Percentiles rank a stretch among this genome's conserved stretches.
phyloP scores from a whole-genome alignment of 176 grass and related monocot species.

The Carex kokanica region DNA sequence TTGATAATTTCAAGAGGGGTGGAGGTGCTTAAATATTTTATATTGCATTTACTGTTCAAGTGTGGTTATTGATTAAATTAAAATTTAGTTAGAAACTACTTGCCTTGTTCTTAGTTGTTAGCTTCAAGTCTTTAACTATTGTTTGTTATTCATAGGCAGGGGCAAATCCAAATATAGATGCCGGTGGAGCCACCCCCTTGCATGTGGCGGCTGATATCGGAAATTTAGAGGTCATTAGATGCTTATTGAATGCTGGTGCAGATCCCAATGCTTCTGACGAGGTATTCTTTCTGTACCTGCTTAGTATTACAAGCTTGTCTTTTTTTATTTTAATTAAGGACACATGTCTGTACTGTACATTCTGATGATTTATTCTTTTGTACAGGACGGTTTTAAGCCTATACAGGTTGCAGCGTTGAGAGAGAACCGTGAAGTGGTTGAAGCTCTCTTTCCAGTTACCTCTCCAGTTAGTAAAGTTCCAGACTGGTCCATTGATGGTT shows the following conservation, averaged over 20 bases:
- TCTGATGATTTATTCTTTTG: neutral
- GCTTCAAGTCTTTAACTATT: conserved; percentile 13
- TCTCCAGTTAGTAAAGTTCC: conserved; percentile 57
- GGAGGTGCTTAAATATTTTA: conserved; percentile 12
- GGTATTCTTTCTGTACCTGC: conserved; percentile 35
- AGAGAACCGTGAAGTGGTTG: conserved; percentile 56
- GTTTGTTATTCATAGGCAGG: conserved; percentile 47
- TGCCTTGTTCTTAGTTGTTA: neutral
- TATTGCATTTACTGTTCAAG: neutral
- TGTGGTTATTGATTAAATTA: neutral
- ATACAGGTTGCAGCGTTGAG: conserved; percentile 79
- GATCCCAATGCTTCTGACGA: conserved; percentile 79
- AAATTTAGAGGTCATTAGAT: conserved; percentile 58
- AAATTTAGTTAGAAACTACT: neutral
- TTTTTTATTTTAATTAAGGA: neutral
- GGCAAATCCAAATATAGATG: conserved; percentile 74
- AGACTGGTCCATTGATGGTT: conserved; percentile 62
- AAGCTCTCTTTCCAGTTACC: conserved; percentile 68
- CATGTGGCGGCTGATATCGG: conserved; percentile 84
- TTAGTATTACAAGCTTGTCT: conserved; percentile 12
- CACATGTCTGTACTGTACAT: neutral
- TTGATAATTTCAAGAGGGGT: neutral
- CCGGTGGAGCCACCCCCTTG: conserved; percentile 86
- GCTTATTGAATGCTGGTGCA: conserved; percentile 71
- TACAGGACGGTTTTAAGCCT: conserved; percentile 80